phyloP scores from a whole-genome alignment of 2,329 filamentous ascomycete genomes.

The Raffaelea deltoideospora region DNA sequence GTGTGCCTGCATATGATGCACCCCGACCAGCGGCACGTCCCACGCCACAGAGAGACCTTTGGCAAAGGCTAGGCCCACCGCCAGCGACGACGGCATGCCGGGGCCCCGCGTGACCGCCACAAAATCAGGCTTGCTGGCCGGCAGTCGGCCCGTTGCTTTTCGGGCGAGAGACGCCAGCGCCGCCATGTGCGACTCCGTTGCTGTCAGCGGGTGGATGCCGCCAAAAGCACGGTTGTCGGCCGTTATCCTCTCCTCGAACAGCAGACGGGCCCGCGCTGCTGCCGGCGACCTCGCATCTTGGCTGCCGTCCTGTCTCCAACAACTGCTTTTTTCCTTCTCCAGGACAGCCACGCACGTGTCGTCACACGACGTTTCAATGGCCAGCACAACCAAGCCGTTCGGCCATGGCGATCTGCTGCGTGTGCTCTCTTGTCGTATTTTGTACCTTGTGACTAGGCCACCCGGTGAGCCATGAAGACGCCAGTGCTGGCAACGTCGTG shows the following conservation, averaged over 20 bases:
- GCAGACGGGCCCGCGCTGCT: conserved; percentile 37
- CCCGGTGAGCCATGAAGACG: too few species aligned
- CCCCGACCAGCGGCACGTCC: conserved; percentile 67
- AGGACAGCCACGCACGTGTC: conserved; percentile 83
- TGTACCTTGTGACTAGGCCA: too few species aligned
- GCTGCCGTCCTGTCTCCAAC: conserved; percentile 3
- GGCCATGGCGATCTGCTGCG: too few species aligned
- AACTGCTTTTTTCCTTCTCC: conserved; percentile 32
- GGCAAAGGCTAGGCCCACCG: conserved; percentile 64
- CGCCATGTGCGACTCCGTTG: conserved; percentile 60
- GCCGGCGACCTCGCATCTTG: conserved; percentile 8
- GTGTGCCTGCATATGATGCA: conserved; percentile 97
- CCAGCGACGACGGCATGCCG: conserved; percentile 69
- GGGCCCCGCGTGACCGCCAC: conserved; percentile 83
- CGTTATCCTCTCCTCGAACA: conserved; percentile 70
- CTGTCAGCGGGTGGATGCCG: conserved; percentile 67
- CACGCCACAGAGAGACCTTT: conserved; percentile 79
- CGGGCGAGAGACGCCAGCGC: conserved; percentile 57
- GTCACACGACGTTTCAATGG: conserved; percentile 79
- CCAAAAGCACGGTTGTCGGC: conserved; percentile 59
- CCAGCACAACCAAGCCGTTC: conserved; percentile 32
- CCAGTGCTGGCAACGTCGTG: too few species aligned
- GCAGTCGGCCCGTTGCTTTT: not conserved
- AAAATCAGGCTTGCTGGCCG: conserved; percentile 38
- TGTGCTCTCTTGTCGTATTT: not conserved